Percentiles rank a stretch among this genome's conserved stretches.
Evolutionary conservation across 768 basidiomycete genomes (phyloP).

Genomic region (Panaeolus cyanescens): DNA sequence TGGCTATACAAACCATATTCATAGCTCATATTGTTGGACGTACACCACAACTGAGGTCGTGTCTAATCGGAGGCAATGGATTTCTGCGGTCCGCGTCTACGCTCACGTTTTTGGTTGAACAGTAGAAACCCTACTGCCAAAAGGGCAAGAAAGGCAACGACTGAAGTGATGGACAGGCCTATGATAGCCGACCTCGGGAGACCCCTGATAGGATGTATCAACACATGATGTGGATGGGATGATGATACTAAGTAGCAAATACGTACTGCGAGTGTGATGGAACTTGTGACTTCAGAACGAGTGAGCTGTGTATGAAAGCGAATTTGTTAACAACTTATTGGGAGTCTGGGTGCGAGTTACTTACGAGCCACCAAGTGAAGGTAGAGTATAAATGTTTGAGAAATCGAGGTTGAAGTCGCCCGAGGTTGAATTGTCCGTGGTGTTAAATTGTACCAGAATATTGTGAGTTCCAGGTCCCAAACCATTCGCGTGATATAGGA

Average conservation of each 20-base stretch:
- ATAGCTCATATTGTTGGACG: too few relatives aligned
- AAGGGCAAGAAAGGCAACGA: constrained; percentile 10
- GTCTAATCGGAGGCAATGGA: neutral
- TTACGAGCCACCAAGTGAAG: constrained; percentile 23
- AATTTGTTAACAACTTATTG: neutral
- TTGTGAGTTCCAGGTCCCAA: constrained; percentile 18
- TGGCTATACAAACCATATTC: too few relatives aligned
- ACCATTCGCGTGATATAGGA: constrained; percentile 13
- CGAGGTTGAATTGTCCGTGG: neutral
- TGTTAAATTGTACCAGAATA: constrained; percentile 6
- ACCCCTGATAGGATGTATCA: constrained; percentile 1
- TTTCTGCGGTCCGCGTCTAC: neutral
- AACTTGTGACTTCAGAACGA: neutral
- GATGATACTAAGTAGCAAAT: neutral
- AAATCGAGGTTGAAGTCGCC: constrained; percentile 21
- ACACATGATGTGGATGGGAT: neutral
- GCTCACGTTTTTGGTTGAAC: neutral
- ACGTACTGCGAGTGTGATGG: neutral
- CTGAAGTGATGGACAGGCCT: constrained; percentile 12
- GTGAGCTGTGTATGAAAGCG: neutral
- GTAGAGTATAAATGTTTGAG: constrained; percentile 21
- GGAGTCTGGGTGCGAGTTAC: neutral
- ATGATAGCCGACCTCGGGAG: constrained; percentile 13
- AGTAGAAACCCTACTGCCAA: neutral
- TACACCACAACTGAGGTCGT: neutral